Evolutionary conservation across 1,284 basidiomycete species (phyloP), one percentile per base, ranked within the genome.

Genomic region (Trichosporon sp.): DNA sequence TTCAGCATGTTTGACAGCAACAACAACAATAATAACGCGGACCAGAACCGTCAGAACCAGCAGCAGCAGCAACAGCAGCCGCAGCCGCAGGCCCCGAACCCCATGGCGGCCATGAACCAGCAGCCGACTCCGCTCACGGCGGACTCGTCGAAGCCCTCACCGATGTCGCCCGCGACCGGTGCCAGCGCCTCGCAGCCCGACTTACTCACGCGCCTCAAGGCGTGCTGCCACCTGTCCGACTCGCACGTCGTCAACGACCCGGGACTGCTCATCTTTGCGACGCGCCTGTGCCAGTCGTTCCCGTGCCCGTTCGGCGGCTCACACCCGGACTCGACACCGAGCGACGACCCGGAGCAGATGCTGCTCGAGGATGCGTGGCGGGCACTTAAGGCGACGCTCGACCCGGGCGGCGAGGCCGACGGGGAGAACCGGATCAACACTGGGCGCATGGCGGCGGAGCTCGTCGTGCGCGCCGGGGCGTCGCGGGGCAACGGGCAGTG

Each of bases 181-280:
- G 53, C 66, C 2, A 64, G 69, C 4, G 35, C 75, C 2, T 44
- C 65, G 9, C 80, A 81, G 68, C 77, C 80, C 3, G 82, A 83
- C 65, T 75, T 83, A 23, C 75, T 83, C 25, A 79, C 80, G 3
- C 78, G 82, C 9, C 72, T 83, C 27, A 80, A 81, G 69, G 72
- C 74, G 58, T 83, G 82, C 71, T 83, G 82, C 69, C 81, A 82
- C 71, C 70, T 83, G 13, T 78, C 78, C 47, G 82, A 83, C 69
- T 78, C 78, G 32, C 81, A 82, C 74, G 82, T 83, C 51, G 79
- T 82, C 65, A 81, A 81, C 71, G 82, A 83, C 65, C 81, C 82
- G 0, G 81, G 82, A 2, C 73, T 82, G 12, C 72, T 83, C 62
- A 79, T 83, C 65, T 83, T 82, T 63, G 82, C 81, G 11, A 82